Percentiles rank a stretch among this genome's conserved stretches.
These are phyloP conservation scores for Leptomonas seymouri DNA, from an alignment of 208 protist genomes.

Conservation along the genomic window DNA sequence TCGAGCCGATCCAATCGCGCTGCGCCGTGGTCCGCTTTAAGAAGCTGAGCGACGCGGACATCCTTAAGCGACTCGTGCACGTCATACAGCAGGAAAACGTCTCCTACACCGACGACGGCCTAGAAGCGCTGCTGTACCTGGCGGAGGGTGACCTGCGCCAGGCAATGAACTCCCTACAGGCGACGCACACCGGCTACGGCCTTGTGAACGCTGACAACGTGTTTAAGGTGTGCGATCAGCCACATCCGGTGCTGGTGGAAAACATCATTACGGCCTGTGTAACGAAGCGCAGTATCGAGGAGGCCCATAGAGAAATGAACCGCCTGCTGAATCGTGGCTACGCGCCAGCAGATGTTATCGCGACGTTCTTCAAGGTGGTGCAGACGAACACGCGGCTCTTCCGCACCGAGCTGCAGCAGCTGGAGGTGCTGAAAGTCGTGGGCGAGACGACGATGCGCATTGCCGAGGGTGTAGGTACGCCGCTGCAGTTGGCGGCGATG, in stretches of 20 bases:
- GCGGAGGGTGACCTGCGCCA: conserved; percentile 97
- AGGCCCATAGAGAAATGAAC: conserved; percentile 82
- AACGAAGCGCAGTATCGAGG: conserved; percentile 70
- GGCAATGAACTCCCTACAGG: conserved; percentile 98
- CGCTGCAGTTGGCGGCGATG: conserved; percentile 87
- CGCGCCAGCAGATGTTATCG: conserved; percentile 96
- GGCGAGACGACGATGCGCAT: conserved; percentile 89
- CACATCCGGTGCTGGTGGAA: conserved; percentile 96
- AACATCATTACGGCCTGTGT: conserved; percentile 90
- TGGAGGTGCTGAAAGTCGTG: conserved; percentile 80
- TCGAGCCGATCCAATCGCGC: conserved; percentile 99
- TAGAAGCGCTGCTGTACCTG: conserved; percentile 98
- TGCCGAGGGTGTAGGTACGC: conserved; percentile 81
- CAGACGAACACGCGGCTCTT: conserved; percentile 58
- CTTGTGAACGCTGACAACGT: conserved; percentile 98
- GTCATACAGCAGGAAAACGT: conserved; percentile 94
- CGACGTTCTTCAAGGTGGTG: conserved; percentile 94
- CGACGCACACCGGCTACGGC: conserved; percentile 96
- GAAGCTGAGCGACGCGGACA: conserved; percentile 87
- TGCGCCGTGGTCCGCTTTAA: conserved; percentile 90
- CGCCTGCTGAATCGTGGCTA: conserved; percentile 93
- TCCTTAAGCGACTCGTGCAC: conserved; percentile 92
- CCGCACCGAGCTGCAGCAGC: conserved; percentile 75
- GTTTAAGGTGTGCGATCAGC: conserved; percentile 99
- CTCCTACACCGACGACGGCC: conserved; percentile 92